A percentile compares a stretch with the other conserved stretches of the same genome.
Conservation (phyloP, 768 basidiomycete genomes). For the Leccinellum luteum region DNA sequence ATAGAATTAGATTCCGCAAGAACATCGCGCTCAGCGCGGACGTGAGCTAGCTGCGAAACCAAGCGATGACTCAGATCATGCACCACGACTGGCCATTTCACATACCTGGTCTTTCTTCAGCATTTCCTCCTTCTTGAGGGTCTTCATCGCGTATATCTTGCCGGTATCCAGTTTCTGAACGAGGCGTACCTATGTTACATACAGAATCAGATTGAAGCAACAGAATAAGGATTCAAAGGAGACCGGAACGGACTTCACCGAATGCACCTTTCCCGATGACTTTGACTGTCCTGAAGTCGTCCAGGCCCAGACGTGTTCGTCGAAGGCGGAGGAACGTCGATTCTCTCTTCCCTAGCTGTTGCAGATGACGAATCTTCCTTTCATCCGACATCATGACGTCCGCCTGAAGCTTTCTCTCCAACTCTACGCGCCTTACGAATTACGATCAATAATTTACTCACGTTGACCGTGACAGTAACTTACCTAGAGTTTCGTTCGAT, state of each 20-base stretch:
- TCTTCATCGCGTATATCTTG: slow-evolving; percentile 99
- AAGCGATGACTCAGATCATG: slow-evolving; percentile 2
- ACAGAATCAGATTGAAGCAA: background rate
- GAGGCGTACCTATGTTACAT: slow-evolving; percentile 61
- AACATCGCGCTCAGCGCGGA: slow-evolving; percentile 95
- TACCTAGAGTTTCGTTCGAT: slow-evolving; percentile 93
- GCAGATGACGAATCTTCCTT: slow-evolving; percentile 79
- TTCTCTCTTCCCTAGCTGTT: slow-evolving; percentile 84
- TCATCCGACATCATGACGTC: slow-evolving; percentile 76
- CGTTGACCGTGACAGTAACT: background rate
- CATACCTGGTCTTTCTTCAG: slow-evolving; percentile 96
- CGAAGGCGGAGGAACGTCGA: slow-evolving; percentile 83
- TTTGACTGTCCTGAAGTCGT: slow-evolving; percentile 95
- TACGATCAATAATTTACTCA: background rate
- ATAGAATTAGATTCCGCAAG: slow-evolving; percentile 92
- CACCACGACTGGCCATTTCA: background rate
- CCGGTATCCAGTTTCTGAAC: slow-evolving; percentile 97
- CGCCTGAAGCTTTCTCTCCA: slow-evolving; percentile 74
- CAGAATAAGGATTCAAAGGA: background rate
- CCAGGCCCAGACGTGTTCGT: slow-evolving; percentile 85
- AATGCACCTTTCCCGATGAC: slow-evolving; percentile 99
- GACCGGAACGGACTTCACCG: slow-evolving; percentile 68
- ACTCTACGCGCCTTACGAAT: slow-evolving; percentile 70
- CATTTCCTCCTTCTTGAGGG: slow-evolving; percentile 96
- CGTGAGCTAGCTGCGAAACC: slow-evolving; percentile 79